These are phyloP conservation scores for Cephaloascus fragrans DNA, from an alignment of 805 yeast genomes.

Conservation along the genomic window DNA sequence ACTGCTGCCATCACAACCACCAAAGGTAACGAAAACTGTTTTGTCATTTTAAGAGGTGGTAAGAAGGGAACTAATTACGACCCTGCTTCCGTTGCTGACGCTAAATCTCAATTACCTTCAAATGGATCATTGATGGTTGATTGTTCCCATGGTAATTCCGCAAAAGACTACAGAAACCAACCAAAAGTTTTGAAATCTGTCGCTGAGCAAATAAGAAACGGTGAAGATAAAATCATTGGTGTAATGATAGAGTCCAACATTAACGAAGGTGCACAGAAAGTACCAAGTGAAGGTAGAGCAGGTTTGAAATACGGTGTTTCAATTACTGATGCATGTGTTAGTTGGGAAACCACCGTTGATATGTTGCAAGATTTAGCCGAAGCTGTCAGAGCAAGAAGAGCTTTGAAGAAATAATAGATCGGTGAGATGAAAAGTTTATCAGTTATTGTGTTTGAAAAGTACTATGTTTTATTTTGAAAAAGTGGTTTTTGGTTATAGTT, in stretches of 20 bases:
- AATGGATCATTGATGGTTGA: conserved; percentile 75
- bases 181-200: conserved; percentile 83
- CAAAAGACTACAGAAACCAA: conserved; percentile 89
- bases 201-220: conserved; percentile 71
- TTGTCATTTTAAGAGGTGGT: conserved; percentile 94
- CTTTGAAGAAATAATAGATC: conserved; percentile 15
- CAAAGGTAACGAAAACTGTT: conserved; percentile 90
- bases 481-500: neutral
- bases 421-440: no score
- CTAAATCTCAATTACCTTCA: conserved; percentile 51
- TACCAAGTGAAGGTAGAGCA: conserved; percentile 50
- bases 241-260: conserved; percentile 93
- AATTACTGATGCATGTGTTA: conserved; percentile 94
- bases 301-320: conserved; percentile 87
- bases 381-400: conserved; percentile 80
- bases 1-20: conserved; percentile 94
- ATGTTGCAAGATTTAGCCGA: conserved; percentile 73
- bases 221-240: conserved; percentile 78
- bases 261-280: conserved; percentile 83
- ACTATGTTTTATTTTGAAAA: no score
- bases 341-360: conserved; percentile 78
- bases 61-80: conserved; percentile 90
- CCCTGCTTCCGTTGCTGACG: conserved; percentile 62
- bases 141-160: conserved; percentile 96
- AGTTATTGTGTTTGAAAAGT: no score